phyloP scores from a whole-genome alignment of 1,284 basidiomycete species.

The Leccinum fuscescens region DNA sequence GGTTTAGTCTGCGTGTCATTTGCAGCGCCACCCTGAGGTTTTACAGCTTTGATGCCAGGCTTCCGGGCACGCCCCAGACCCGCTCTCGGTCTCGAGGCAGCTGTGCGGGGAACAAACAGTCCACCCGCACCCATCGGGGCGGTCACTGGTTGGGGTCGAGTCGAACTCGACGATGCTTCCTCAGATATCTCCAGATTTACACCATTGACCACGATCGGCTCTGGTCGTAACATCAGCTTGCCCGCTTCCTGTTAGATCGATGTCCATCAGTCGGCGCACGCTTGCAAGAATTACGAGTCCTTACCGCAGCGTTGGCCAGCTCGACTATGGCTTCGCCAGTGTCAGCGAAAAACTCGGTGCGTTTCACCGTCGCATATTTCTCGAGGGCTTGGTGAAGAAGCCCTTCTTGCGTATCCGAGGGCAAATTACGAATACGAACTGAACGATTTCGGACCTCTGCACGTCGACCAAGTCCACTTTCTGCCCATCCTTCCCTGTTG shows the following conservation, averaged over 20 bases:
- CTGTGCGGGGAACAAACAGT: slow-evolving; percentile 62
- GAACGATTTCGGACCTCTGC: slow-evolving; percentile 69
- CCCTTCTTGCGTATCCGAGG: slow-evolving; percentile 75
- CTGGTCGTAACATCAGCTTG: slow-evolving; percentile 64
- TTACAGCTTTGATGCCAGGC: slow-evolving; percentile 22
- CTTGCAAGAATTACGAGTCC: slow-evolving; percentile 26
- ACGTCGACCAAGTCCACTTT: slow-evolving; percentile 55
- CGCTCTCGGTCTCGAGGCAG: slow-evolving; percentile 64
- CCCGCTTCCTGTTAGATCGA: slow-evolving; percentile 65
- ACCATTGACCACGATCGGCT: slow-evolving; percentile 68
- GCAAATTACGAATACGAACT: slow-evolving; percentile 75
- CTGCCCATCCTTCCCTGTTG: slow-evolving; percentile 42
- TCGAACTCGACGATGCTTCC: slow-evolving; percentile 40
- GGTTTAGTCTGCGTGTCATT: slow-evolving; percentile 16
- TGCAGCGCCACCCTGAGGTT: slow-evolving; percentile 19
- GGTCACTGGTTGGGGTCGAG: slow-evolving; percentile 35
- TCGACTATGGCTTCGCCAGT: slow-evolving; percentile 75
- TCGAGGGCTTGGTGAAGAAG: slow-evolving; percentile 85
- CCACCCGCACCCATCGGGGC: slow-evolving; percentile 43
- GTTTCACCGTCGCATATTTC: slow-evolving; percentile 69
- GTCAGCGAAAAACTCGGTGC: slow-evolving; percentile 73
- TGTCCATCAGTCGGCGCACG: slow-evolving; percentile 7
- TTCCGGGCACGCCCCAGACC: slow-evolving; percentile 59
- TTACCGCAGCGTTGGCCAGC: slow-evolving; percentile 69
- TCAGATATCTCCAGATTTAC: slow-evolving; percentile 55